phyloP scores from a whole-genome alignment of 2,329 filamentous ascomycete species.

The Aspergillaceae sp. region DNA sequence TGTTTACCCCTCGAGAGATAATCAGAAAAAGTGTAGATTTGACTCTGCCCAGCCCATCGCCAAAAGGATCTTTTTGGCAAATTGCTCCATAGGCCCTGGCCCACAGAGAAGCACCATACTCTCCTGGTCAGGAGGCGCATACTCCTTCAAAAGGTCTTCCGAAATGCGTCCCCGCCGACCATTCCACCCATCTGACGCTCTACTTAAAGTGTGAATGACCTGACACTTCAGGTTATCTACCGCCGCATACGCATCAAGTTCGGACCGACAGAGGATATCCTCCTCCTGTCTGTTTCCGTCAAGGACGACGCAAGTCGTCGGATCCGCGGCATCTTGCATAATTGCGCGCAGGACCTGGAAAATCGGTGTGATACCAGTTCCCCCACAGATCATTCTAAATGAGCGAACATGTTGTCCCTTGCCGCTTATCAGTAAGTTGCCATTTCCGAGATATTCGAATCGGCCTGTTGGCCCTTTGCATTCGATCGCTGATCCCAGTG shows the following conservation, averaged over 20 bases:
- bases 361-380: slow-evolving; percentile 87
- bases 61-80: slow-evolving; percentile 48
- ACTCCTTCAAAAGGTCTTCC: slow-evolving; percentile 51
- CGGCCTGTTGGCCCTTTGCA: slow-evolving; percentile 85
- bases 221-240: slow-evolving; percentile 48
- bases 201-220: slow-evolving; percentile 61
- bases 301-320: slow-evolving; percentile 62
- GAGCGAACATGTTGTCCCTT: slow-evolving; percentile 50
- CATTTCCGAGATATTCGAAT: slow-evolving; percentile 67
- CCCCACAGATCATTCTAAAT: slow-evolving; percentile 81
- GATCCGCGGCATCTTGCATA: slow-evolving; percentile 54
- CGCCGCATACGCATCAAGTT: slow-evolving; percentile 57
- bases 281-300: slow-evolving; percentile 68
- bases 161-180: slow-evolving; percentile 62
- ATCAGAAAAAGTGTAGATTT: slow-evolving; percentile 66
- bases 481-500: slow-evolving; percentile 64
- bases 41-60: slow-evolving; percentile 63
- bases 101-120: slow-evolving; percentile 69
- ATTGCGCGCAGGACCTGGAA: slow-evolving; percentile 73
- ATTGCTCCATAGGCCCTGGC: slow-evolving; percentile 64
- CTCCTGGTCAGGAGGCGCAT: slow-evolving; percentile 43
- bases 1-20: too few species aligned
- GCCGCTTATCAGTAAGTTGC: slow-evolving; percentile 54
- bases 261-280: slow-evolving; percentile 71
- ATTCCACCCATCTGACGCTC: slow-evolving; percentile 55